Evolutionary conservation across 495 filamentous ascomycete species (phyloP), one percentile per base, ranked within the genome.

Genomic region (Podospora tetraspora): DNA sequence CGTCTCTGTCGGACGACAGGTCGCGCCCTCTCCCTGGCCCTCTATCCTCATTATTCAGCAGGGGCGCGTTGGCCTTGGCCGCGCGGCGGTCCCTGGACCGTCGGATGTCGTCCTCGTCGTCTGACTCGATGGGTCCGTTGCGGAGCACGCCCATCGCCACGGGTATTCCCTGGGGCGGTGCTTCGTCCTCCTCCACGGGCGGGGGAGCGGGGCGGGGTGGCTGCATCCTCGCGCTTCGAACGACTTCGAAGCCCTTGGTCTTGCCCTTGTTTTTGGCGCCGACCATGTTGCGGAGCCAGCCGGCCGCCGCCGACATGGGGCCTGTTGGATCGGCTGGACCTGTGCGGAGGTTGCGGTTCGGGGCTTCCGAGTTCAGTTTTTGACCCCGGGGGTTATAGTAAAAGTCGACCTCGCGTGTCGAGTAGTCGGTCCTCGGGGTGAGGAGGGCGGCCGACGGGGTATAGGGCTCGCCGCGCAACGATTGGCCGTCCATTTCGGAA

Each of bases 161-260:
- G 4, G 86, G 86, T 60, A 86, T 84, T 30, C 84, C 84, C 72
- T 86, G 82, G 6, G 84, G 85, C 16, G 81, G 81, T 9, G 75
- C 66, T 4, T 83, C 84, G 12, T 83, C 83, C 23, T 77, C 80
- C 13, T 86, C 86, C 11, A 87, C 86, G 63, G 88, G 87, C 10
- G 80, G 79, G 24, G 71, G 68, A 5, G 79, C 75, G 32, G 76
- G 79, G 89, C 92, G 78, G 71, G 85, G 76, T 69, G 87, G 77
- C 72, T 83, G 82, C 86, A 89, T 86, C 71, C 93, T 85, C 57
- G 91, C 84, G 73, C 93, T 96, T 74, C 95, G 84, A 13, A 98
- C 95, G 19, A 99, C 95, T 75, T 97, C 95, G 67, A 99, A 99
- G 0, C 95, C 95, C 77, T 97, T 97, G 30, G 90, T 91, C 72